Evolutionary conservation across 257 asterid genomes (phyloP), one percentile per base, ranked within the genome.

Genomic region (Nicotiana paniculata): DNA sequence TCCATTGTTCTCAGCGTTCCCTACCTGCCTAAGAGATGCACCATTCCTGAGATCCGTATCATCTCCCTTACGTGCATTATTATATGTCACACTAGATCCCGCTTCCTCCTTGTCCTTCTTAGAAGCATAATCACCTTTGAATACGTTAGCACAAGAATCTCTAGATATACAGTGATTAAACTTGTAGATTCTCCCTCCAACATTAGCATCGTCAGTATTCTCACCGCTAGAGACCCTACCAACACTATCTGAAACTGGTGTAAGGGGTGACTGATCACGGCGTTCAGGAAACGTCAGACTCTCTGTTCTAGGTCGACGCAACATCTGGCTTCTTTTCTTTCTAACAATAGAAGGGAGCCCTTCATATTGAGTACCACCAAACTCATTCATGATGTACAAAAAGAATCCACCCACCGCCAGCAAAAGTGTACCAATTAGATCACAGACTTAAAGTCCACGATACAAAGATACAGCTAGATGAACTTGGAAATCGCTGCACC

Each of bases 321-420:
- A 89, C 9, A 89, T 87, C 79, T 88, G 94, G 84, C 92, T 96
- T 87, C 99, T 93, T 91, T 74, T 93, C 89, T 85, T 96, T 84
- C 90, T 93, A 26, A 84, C 68, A 63, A 90, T 54, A 82, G 76
- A 82, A 57, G 85, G 91, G 80, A 67, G 76, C 81, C 89, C 85
- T 59, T 93, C 93, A 79, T 82, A 57, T 46, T 67, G 91, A 83
- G 90, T 84, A 78, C 82, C 90, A 83, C 83, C 86, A 79, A 85
- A 67, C 67, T 89, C 97, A 83, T 90, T 94, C 99, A 96, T 96
- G 69, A 79, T 39, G 57, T 69, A 32, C 53, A 76, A 43, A 33
- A 58, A 63, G 39, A 75, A 77, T 35, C 51, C 58, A 57, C 46
- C 30, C 59, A 64, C 68, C 43, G 4, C 43, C 28, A 48, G 62